Evolutionary conservation across 306 rosid genomes (phyloP), one percentile per base, ranked within the genome.

Genomic region (Canavalia gladiata): DNA sequence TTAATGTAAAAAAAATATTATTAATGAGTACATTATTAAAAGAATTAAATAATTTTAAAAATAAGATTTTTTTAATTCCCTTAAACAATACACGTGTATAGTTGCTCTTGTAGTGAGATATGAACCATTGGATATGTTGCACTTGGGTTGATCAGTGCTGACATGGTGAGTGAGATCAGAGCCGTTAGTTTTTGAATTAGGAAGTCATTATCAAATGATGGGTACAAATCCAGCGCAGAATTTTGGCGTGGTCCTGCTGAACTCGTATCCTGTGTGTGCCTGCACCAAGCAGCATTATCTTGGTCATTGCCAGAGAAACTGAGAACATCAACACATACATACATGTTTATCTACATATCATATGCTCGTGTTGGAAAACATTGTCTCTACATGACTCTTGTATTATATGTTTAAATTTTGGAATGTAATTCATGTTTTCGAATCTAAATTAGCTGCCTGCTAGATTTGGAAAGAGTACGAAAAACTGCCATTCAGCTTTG

Each of bases 181-280:
- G 72, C 85, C 93, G 81, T 86, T 76, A 57, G 80, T 70, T 88
- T 37, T 90, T 85, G 84, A 93, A 88, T 79, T 80, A 76, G 60
- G 85, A 5, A 76, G 94, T 90, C 97, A 52, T 82, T 86, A 58
- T 91, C 89, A 79, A 70, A 75, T 80, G 91, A 91, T 68, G 74
- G 90, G 57, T 82, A 90, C 94, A 85, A 87, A 66, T 84, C 90
- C 90, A 88, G 88, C 83, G 74, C 89, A 89, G 81, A 73, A 76
- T 74, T 79, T 88, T 87, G 90, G 84, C 88, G 86, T 88, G 92
- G 91, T 88, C 94, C 91, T 68, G 41, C 84, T 79, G 35, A 83
- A 73, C 89, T 83, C 87, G 60, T 68, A 57, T 83, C 81, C 51
- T 84, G 42, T 72, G 42, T 72, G 77, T 74, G 18, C 50, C 86